These are phyloP conservation scores for Thelonectria blattea DNA, from an alignment of 2,329 filamentous ascomycete genomes.

Conservation along the genomic window DNA sequence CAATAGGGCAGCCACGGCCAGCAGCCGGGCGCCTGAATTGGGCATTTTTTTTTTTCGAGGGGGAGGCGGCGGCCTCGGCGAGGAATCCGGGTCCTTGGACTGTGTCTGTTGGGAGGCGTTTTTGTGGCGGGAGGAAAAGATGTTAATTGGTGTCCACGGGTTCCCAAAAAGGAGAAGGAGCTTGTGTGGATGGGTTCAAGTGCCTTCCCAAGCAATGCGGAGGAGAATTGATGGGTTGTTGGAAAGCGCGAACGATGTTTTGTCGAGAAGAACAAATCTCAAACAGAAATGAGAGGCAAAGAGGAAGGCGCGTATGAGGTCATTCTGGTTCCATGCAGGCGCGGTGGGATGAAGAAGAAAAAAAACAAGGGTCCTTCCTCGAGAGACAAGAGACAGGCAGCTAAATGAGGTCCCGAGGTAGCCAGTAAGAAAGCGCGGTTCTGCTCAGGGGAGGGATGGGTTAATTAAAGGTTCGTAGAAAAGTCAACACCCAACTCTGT, in stretches of 20 bases:
- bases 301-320: slow-evolving; percentile 4
- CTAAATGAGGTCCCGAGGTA: not conserved
- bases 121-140: not conserved
- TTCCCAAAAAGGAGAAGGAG: slow-evolving; percentile 3
- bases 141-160: not conserved
- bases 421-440: not conserved
- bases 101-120: not conserved
- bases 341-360: not conserved
- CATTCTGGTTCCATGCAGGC: not conserved
- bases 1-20: slow-evolving; percentile 37
- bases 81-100: not conserved
- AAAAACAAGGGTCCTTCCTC: slow-evolving; percentile 15
- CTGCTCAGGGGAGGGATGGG: too few species aligned
- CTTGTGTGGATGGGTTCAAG: slow-evolving; percentile 6
- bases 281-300: not conserved
- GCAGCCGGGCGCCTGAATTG: slow-evolving; percentile 38
- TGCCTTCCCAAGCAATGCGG: not conserved
- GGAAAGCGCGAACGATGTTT: not conserved
- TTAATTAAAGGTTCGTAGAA: too few species aligned
- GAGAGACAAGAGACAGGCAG: not conserved
- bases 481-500: too few species aligned
- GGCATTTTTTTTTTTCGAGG: slow-evolving; percentile 28
- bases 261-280: not conserved
- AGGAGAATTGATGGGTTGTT: not conserved
- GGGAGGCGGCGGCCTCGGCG: slow-evolving; percentile 1